phyloP scores from a whole-genome alignment of 768 basidiomycete species.

The Boletus rex-veris region DNA sequence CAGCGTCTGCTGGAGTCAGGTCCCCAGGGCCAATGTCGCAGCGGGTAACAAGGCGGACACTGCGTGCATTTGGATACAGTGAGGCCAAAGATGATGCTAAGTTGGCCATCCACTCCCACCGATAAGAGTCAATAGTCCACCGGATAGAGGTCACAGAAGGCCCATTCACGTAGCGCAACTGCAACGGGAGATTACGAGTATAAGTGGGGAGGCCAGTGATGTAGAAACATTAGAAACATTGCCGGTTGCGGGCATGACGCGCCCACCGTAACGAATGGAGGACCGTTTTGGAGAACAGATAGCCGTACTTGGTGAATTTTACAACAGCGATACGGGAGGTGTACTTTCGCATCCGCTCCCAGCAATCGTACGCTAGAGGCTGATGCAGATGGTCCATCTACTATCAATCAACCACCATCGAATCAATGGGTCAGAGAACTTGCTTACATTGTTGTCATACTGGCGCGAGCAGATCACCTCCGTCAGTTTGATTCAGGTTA shows the following conservation, averaged over 20 bases:
- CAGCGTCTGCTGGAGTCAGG: not conserved
- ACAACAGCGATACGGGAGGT: not conserved
- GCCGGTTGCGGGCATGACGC: not conserved
- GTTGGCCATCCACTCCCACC: not conserved
- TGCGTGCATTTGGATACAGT: not conserved
- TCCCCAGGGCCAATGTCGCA: no score
- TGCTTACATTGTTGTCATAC: not conserved
- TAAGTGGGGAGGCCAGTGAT: not conserved
- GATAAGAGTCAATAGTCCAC: not conserved
- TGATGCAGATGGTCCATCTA: not conserved
- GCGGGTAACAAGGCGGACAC: not conserved
- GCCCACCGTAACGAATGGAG: no score
- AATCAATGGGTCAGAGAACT: not conserved
- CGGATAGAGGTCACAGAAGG: not conserved
- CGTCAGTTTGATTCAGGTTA: not conserved
- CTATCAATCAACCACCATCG: no score
- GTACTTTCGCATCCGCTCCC: not conserved
- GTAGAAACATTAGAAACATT: not conserved
- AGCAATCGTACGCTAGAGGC: not conserved
- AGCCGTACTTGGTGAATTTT: not conserved
- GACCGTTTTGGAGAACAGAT: no score
- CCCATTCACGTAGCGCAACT: not conserved
- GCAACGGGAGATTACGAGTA: not conserved
- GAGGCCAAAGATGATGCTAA: not conserved
- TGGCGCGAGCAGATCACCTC: no score